A percentile compares a stretch with the other conserved stretches of the same genome.
Conservation (phyloP, 768 basidiomycete species). For the Boletus rufocinnamomeus region DNA sequence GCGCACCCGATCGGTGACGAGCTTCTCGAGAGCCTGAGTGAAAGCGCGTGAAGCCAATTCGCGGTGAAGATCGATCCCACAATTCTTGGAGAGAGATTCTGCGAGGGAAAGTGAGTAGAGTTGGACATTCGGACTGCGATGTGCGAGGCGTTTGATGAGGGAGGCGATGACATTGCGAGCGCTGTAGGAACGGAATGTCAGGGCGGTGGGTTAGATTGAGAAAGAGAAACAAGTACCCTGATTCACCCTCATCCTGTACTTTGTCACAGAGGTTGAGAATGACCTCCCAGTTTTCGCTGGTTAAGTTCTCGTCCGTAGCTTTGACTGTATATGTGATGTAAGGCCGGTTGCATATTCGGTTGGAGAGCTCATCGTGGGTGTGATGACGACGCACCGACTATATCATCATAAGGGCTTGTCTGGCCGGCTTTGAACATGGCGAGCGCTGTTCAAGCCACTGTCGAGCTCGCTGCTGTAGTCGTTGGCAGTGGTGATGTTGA, state of each 20-base stretch:
- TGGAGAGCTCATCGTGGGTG: slow-evolving; percentile 4
- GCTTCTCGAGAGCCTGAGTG: slow-evolving; percentile 83
- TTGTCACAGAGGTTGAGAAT: slow-evolving; percentile 96
- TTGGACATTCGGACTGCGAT: slow-evolving; percentile 96
- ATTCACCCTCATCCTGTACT: slow-evolving; percentile 84
- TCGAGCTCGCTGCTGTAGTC: slow-evolving; percentile 20
- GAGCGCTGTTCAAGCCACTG: slow-evolving; percentile 2
- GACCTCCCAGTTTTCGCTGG: slow-evolving; percentile 94
- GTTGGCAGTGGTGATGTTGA: slow-evolving; percentile 13
- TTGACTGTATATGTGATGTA: slow-evolving; percentile 58
- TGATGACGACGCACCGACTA: slow-evolving; percentile 68
- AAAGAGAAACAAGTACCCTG: slow-evolving; percentile 56
- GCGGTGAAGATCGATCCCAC: slow-evolving; percentile 72
- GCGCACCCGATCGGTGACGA: slow-evolving; percentile 84
- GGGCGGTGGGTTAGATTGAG: slow-evolving; percentile 8
- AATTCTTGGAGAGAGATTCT: slow-evolving; percentile 92
- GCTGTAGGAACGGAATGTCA: slow-evolving; percentile 45
- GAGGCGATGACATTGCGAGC: slow-evolving; percentile 85
- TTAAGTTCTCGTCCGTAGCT: slow-evolving; percentile 97
- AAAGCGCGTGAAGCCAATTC: slow-evolving; percentile 91
- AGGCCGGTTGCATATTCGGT: slow-evolving; percentile 2
- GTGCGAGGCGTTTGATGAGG: slow-evolving; percentile 85
- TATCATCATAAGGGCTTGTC: slow-evolving; percentile 83
- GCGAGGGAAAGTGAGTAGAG: slow-evolving; percentile 86
- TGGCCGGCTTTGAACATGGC: slow-evolving; percentile 72